Conservation (phyloP, 148 eudicot species). For the Cornus controversa region DNA sequence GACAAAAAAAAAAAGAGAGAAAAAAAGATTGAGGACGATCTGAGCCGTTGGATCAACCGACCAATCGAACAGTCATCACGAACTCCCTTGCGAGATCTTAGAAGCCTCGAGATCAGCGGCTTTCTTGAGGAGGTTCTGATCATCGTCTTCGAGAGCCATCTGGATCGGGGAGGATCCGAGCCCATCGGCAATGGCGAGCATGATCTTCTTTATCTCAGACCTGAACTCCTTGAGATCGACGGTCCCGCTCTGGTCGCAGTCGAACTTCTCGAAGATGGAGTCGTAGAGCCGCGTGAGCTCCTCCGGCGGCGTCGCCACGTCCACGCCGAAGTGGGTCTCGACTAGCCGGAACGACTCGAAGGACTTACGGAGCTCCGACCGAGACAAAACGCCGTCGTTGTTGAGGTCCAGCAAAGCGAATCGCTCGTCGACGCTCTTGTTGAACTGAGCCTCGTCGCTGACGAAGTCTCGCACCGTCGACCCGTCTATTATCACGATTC, state of each 20-base stretch:
- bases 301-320: slow-evolving; percentile 28
- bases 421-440: slow-evolving; percentile 24
- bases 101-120: slow-evolving; percentile 45
- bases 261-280: slow-evolving; percentile 34
- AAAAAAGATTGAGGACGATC: too few species aligned
- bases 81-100: slow-evolving; percentile 14
- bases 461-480: slow-evolving; percentile 37
- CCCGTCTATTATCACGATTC: slow-evolving; percentile 37
- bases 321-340: slow-evolving; percentile 37
- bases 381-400: slow-evolving; percentile 42
- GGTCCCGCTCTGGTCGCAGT: slow-evolving; percentile 29
- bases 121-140: slow-evolving; percentile 24
- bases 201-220: slow-evolving; percentile 35
- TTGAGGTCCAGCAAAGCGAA: slow-evolving; percentile 39
- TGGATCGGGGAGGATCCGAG: slow-evolving; percentile 40
- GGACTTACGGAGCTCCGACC: slow-evolving; percentile 34
- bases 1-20: too few species aligned
- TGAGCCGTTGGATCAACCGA: too few species aligned
- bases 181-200: slow-evolving; percentile 43
- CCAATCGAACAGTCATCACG: too few species aligned
- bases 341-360: slow-evolving; percentile 32
- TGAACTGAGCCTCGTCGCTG: slow-evolving; percentile 31
- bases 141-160: slow-evolving; percentile 41
- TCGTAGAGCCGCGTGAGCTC: slow-evolving; percentile 39
- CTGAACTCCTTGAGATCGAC: slow-evolving; percentile 31